Evolutionary conservation across 352 stramenopile genomes (phyloP).

Genomic region (Globisporangium irregulare): DNA sequence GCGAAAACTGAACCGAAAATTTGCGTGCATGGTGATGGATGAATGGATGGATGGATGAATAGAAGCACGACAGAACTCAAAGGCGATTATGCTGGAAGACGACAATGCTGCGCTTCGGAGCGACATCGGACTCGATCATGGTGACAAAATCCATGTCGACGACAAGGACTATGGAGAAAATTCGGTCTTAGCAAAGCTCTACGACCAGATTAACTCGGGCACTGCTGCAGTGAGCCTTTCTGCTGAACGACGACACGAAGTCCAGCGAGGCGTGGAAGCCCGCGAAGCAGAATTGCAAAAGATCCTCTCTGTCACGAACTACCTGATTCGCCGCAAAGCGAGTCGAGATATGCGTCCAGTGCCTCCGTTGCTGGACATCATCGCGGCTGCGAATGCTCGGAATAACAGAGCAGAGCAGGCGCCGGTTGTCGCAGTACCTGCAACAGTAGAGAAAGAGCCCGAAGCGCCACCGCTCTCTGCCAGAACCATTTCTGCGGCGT

Average conservation of each 20-base stretch:
- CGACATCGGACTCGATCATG: conserved; percentile 81
- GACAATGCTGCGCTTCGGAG: conserved; percentile 68
- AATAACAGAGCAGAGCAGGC: conserved; percentile 8
- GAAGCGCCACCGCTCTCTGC: conserved; percentile 38
- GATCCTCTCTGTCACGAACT: conserved; percentile 80
- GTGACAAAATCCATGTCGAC: conserved; percentile 89
- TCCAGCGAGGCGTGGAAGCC: conserved; percentile 81
- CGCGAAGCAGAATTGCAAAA: conserved; percentile 81
- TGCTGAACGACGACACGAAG: conserved; percentile 81
- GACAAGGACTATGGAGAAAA: conserved; percentile 75
- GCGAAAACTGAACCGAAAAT: background rate
- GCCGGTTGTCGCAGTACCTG: conserved; percentile 13
- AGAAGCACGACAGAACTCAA: conserved; percentile 71
- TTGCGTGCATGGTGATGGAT: background rate
- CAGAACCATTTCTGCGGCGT: conserved; percentile 28
- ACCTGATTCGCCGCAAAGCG: conserved; percentile 67
- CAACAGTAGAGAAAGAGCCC: conserved; percentile 27
- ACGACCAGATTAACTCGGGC: conserved; percentile 85
- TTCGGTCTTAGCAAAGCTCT: conserved; percentile 78
- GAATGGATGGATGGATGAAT: background rate
- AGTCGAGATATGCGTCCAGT: conserved; percentile 33
- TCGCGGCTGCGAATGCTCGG: conserved; percentile 20
- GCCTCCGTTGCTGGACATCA: conserved; percentile 19
- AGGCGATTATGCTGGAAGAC: conserved; percentile 66
- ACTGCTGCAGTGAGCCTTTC: conserved; percentile 79